Percentiles rank a stretch among this genome's conserved stretches.
Evolutionary conservation across 2,329 filamentous ascomycete species (phyloP).

Genomic region (Neurospora sp.): DNA sequence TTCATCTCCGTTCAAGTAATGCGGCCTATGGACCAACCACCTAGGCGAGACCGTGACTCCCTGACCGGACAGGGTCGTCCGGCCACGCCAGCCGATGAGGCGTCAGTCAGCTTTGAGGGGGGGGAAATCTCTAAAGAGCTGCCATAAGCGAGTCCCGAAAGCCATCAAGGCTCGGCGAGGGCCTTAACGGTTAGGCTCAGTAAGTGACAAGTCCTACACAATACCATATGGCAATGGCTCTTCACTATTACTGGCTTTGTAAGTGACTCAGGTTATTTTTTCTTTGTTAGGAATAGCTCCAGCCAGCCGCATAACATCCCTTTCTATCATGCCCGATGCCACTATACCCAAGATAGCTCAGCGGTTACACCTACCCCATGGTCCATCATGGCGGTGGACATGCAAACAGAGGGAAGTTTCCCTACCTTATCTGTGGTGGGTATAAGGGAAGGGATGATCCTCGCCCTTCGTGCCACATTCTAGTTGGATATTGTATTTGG

Average conservation of each 20-base stretch:
- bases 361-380: background rate
- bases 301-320: background rate
- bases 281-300: background rate
- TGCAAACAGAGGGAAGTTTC: background rate
- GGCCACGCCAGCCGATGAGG: background rate
- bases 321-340: background rate
- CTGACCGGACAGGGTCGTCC: background rate
- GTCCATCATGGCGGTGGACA: background rate
- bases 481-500: background rate
- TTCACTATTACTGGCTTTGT: background rate
- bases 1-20: background rate
- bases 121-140: background rate
- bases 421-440: background rate
- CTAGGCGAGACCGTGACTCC: background rate
- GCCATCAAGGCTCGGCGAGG: background rate
- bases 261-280: background rate
- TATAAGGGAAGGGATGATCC: background rate
- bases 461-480: background rate
- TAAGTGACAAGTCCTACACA: background rate
- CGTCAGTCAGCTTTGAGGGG: background rate
- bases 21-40: background rate
- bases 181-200: background rate
- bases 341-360: background rate
- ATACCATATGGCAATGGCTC: background rate
- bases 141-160: background rate